Evolutionary conservation across 257 asterid genomes (phyloP), one percentile per base, ranked within the genome.

Genomic region (Eucommia ulmoides): DNA sequence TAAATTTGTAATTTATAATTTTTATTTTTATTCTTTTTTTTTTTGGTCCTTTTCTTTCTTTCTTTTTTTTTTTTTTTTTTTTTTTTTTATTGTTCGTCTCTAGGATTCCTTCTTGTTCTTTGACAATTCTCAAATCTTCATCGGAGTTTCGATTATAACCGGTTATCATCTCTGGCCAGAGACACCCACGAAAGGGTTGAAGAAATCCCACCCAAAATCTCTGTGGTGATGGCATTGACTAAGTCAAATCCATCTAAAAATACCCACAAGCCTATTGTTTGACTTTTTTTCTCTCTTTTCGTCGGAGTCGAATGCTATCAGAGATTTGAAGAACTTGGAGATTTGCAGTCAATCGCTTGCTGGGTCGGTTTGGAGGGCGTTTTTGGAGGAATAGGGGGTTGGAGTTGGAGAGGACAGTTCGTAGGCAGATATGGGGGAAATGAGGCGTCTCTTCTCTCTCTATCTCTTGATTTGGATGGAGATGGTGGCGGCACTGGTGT

Each of bases 201-300:
- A 89, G 55, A 89, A 89, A 72, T 89, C 98, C 98, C 96, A 89
- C 23, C 88, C 98, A 69, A 72, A 82, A 66, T 78, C 93, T 62
- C 72, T 67, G 83, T 4, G 94, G 82, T 3, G 94, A 75, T 21
- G 74, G 66, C 80, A 65, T 22, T 38, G 77, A 7, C 8, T 52
- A 76, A 56, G 83, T 81, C 74, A 73, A 82, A n/a, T n/a, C n/a
- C n/a, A n/a, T n/a, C n/a, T n/a, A n/a, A 53, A 67, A 85, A 63
- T 82, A 81, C 61, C 74, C 81, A 69, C 81, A 76, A 8, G 59
- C 65, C 4, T 65, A 57, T 1, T 64, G 69, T 29, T 29, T 12
- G 12, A 5, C 38, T 29, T 29, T 12, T 5, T 29, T 29, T 29
- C 38, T 29, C 38, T 29, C 38, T 29, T 29, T 29, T 29, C 38